These are phyloP conservation scores for Daldinia childiae DNA, from an alignment of 495 filamentous ascomycete genomes.

Conservation along the genomic window DNA sequence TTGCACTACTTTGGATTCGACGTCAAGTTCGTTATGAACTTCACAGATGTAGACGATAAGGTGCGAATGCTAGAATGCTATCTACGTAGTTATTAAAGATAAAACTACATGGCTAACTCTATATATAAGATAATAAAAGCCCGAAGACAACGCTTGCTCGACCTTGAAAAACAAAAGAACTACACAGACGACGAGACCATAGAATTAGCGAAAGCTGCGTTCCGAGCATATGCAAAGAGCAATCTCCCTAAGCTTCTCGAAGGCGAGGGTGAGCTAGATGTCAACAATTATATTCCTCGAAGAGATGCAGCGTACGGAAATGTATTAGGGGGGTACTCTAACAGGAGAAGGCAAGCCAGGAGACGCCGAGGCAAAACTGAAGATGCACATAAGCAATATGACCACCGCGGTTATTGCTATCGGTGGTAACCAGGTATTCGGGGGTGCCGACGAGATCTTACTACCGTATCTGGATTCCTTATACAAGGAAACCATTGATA, in stretches of 20 bases:
- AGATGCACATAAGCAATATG: slow-evolving; percentile 90
- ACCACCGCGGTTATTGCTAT: slow-evolving; percentile 68
- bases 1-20: slow-evolving; percentile 85
- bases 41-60: slow-evolving; percentile 93
- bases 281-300: slow-evolving; percentile 64
- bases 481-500: slow-evolving; percentile 77
- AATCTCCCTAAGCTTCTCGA: slow-evolving; percentile 73
- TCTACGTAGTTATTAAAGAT: background rate
- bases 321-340: slow-evolving; percentile 71
- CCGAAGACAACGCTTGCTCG: slow-evolving; percentile 79
- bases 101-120: slow-evolving; percentile 58
- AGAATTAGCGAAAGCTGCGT: slow-evolving; percentile 71
- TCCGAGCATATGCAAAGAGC: slow-evolving; percentile 74
- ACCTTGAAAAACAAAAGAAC: slow-evolving; percentile 60
- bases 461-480: slow-evolving; percentile 85
- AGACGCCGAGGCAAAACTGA: slow-evolving; percentile 84
- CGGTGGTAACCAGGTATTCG: slow-evolving; percentile 53
- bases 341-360: slow-evolving; percentile 66
- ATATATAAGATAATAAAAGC: slow-evolving; percentile 75
- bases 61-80: slow-evolving; percentile 53
- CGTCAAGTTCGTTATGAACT: slow-evolving; percentile 94
- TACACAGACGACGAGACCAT: slow-evolving; percentile 54
- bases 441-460: slow-evolving; percentile 71
- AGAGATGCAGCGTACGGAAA: slow-evolving; percentile 69
- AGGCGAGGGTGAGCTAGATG: slow-evolving; percentile 51